These are phyloP conservation scores for Talaromyces sp. DNA, from an alignment of 2,329 filamentous ascomycete genomes.

Conservation along the genomic window DNA sequence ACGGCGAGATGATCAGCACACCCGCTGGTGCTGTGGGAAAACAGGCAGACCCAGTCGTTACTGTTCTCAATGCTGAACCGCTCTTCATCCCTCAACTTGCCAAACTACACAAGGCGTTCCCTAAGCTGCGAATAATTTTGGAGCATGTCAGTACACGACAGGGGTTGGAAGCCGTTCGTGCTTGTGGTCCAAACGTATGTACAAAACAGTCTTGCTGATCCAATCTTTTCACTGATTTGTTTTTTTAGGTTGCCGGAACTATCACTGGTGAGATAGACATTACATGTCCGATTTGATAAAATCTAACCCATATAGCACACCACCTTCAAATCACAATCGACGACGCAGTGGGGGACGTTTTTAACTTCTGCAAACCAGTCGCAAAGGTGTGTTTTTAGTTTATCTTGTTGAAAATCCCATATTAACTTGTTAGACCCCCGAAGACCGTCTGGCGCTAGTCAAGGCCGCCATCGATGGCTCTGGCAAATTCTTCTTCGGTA, in stretches of 20 bases:
- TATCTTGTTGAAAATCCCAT: neutral
- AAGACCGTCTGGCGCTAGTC: slow-evolving; percentile 68
- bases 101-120: slow-evolving; percentile 70
- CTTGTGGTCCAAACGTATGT: slow-evolving; percentile 64
- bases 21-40: slow-evolving; percentile 28
- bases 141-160: slow-evolving; percentile 87
- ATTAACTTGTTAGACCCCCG: slow-evolving; percentile 46
- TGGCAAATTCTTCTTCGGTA: slow-evolving; percentile 63
- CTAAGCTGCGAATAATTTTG: slow-evolving; percentile 53
- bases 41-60: slow-evolving; percentile 35
- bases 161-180: slow-evolving; percentile 70
- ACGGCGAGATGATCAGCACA: slow-evolving; percentile 65
- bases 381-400: slow-evolving; percentile 45
- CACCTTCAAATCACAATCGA: slow-evolving; percentile 78
- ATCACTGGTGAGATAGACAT: slow-evolving; percentile 53
- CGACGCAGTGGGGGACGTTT: slow-evolving; percentile 66
- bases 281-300: neutral
- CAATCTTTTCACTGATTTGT: neutral
- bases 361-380: slow-evolving; percentile 76
- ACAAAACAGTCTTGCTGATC: neutral
- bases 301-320: slow-evolving; percentile 51
- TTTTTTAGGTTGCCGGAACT: slow-evolving; percentile 47
- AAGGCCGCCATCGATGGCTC: slow-evolving; percentile 53
- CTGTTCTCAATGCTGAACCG: slow-evolving; percentile 65
- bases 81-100: slow-evolving; percentile 76